A percentile compares a stretch with the other conserved stretches of the same genome.
Conservation (phyloP, 352 stramenopile genomes). For the Saprolegnia diclina region DNA sequence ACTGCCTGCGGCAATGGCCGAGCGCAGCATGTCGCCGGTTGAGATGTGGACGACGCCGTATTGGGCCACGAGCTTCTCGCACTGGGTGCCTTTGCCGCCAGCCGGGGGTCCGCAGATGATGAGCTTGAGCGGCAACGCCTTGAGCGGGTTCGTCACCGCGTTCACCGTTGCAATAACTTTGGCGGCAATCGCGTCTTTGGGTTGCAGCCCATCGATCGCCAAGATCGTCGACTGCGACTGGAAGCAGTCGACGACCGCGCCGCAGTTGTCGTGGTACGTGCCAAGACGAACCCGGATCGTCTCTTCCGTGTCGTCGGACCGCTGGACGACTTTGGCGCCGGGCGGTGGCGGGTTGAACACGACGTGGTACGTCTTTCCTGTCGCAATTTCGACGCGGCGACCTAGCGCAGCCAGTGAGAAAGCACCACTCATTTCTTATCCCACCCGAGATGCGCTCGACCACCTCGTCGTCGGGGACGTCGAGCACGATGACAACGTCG, state of each 20-base stretch:
- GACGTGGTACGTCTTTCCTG: conserved; percentile 78
- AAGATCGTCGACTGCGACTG: conserved; percentile 60
- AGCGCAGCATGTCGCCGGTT: conserved; percentile 92
- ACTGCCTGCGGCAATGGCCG: conserved; percentile 66
- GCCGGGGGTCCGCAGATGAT: conserved; percentile 92
- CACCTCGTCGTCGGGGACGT: conserved; percentile 88
- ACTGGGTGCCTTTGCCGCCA: conserved; percentile 95
- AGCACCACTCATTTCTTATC: too few species aligned
- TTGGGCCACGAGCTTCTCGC: conserved; percentile 84
- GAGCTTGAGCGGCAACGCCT: conserved; percentile 43
- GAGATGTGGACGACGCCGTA: conserved; percentile 93
- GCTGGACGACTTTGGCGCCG: conserved; percentile 52
- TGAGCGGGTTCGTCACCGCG: neutral
- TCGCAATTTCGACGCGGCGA: conserved; percentile 72
- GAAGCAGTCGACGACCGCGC: conserved; percentile 67
- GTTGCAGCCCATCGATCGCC: conserved; percentile 59
- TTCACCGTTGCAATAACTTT: conserved; percentile 32
- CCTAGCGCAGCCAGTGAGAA: too few species aligned
- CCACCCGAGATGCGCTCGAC: conserved; percentile 53
- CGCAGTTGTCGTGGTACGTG: conserved; percentile 75
- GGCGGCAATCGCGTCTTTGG: conserved; percentile 36
- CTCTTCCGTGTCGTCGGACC: conserved; percentile 79
- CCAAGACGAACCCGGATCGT: conserved; percentile 70
- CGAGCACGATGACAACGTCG: conserved; percentile 88
- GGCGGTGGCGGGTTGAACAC: conserved; percentile 56